Percentiles rank a stretch among this genome's conserved stretches.
These are phyloP conservation scores for Multifurca ochricompacta DNA, from an alignment of 768 basidiomycete genomes.

Conservation along the genomic window DNA sequence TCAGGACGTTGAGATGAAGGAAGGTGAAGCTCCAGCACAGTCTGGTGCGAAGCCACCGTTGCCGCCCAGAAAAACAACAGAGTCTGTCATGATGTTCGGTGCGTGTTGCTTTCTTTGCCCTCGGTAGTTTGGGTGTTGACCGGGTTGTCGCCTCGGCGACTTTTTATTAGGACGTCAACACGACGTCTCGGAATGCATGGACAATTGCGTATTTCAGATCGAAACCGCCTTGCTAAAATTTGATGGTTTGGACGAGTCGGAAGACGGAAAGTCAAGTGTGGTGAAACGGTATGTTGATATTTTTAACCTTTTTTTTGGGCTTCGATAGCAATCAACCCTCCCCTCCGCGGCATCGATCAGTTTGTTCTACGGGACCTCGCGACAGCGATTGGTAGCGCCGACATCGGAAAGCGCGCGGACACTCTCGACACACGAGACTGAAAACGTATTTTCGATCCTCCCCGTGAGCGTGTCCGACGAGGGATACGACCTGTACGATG, in stretches of 20 bases:
- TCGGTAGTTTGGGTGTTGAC: background rate
- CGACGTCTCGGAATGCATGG: slow-evolving; percentile 98
- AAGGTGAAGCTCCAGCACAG: slow-evolving; percentile 18
- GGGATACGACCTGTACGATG: slow-evolving; percentile 89
- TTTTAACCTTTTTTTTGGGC: background rate
- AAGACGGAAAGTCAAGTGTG: slow-evolving; percentile 60
- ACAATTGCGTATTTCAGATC: slow-evolving; percentile 98
- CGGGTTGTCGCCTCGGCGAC: background rate
- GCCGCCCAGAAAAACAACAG: slow-evolving; percentile 44
- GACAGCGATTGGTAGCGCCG: slow-evolving; percentile 45
- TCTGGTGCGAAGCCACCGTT: slow-evolving; percentile 42
- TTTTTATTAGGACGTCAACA: slow-evolving; percentile 96
- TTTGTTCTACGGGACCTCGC: slow-evolving; percentile 84
- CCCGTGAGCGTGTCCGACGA: slow-evolving; percentile 90
- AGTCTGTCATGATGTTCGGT: slow-evolving; percentile 91
- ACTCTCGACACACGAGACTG: slow-evolving; percentile 68
- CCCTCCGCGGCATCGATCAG: no score
- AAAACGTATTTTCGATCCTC: slow-evolving; percentile 89
- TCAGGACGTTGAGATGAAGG: slow-evolving; percentile 29
- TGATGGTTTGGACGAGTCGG: slow-evolving; percentile 38
- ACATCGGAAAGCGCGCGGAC: slow-evolving; percentile 35
- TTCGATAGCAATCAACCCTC: no score
- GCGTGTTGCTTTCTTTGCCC: slow-evolving; percentile 20
- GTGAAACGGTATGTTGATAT: slow-evolving; percentile 74
- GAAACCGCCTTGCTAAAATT: slow-evolving; percentile 86